A percentile compares a stretch with the other conserved stretches of the same genome.
Evolutionary conservation across 495 filamentous ascomycete species (phyloP).

Genomic region (Neurospora tetrasperma): DNA sequence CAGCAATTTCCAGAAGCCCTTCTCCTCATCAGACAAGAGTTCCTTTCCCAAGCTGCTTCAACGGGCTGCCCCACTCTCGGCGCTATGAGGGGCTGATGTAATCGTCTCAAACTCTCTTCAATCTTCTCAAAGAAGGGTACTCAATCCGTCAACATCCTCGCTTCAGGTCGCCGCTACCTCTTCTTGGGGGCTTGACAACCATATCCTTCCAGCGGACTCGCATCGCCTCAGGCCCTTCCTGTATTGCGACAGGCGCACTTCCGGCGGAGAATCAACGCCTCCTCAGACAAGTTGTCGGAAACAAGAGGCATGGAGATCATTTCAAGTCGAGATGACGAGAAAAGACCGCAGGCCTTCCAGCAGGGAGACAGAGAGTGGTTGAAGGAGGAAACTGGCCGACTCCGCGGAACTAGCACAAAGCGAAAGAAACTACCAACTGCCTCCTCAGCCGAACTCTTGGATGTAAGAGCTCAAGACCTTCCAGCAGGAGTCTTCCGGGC

Average conservation of each 20-base stretch:
- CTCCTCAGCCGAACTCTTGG: conserved; percentile 1
- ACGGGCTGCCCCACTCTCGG: conserved; percentile 17
- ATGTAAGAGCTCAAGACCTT: conserved; percentile 5
- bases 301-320: neutral
- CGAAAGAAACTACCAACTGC: conserved; percentile 5
- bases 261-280: conserved; percentile 12
- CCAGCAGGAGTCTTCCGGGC: conserved; percentile 11
- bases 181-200: neutral
- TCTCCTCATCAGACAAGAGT: neutral
- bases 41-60: conserved; percentile 1
- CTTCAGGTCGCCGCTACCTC: conserved; percentile 9
- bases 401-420: conserved; percentile 2
- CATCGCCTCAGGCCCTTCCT: conserved; percentile 9
- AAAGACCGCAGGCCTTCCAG: neutral
- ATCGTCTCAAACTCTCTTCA: conserved; percentile 5
- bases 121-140: neutral
- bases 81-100: conserved; percentile 16
- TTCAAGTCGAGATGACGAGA: neutral
- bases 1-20: conserved; percentile 3
- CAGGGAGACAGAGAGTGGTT: neutral
- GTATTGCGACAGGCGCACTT: neutral
- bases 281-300: neutral
- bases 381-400: conserved; percentile 2
- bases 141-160: conserved; percentile 4
- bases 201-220: conserved; percentile 8